Evolutionary conservation across 2,329 filamentous ascomycete genomes (phyloP).

Genomic region (Colletotrichum noveboracense): DNA sequence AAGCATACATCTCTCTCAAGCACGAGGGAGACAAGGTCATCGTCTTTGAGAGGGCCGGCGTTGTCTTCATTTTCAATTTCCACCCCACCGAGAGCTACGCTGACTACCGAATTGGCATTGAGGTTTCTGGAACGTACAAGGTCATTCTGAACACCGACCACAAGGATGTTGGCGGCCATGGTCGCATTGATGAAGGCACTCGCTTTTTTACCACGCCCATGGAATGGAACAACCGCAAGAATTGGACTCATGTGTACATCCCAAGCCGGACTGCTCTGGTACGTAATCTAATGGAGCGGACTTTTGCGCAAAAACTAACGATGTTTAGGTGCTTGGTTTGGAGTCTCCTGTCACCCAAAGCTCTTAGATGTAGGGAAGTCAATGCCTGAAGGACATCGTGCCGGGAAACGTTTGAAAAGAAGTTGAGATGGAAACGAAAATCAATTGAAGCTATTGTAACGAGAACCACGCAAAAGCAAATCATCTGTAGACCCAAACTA

Average conservation of each 20-base stretch:
- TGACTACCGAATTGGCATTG: conserved; percentile 91
- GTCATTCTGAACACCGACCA: conserved; percentile 85
- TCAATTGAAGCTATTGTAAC: neutral
- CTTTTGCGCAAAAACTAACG: neutral
- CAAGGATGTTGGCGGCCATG: conserved; percentile 78
- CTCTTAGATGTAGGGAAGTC: conserved; percentile 12
- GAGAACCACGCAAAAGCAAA: neutral
- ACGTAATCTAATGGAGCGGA: conserved; percentile 33
- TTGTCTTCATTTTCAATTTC: conserved; percentile 98
- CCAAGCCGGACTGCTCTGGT: conserved; percentile 85
- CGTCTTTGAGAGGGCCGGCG: conserved; percentile 89
- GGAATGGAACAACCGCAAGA: conserved; percentile 87
- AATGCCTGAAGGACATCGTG: neutral
- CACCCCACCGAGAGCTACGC: conserved; percentile 83
- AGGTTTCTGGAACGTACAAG: conserved; percentile 82
- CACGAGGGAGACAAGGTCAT: conserved; percentile 93
- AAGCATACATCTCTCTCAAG: conserved; percentile 94
- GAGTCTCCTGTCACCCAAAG: conserved; percentile 32
- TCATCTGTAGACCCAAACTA: neutral
- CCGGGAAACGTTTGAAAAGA: neutral
- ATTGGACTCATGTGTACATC: conserved; percentile 92
- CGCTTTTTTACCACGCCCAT: conserved; percentile 92
- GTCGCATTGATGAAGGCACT: conserved; percentile 77
- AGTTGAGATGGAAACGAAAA: neutral
- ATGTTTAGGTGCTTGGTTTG: conserved; percentile 54